Evolutionary conservation across 768 basidiomycete genomes (phyloP).

Genomic region (Kwoniella dendrophila): DNA sequence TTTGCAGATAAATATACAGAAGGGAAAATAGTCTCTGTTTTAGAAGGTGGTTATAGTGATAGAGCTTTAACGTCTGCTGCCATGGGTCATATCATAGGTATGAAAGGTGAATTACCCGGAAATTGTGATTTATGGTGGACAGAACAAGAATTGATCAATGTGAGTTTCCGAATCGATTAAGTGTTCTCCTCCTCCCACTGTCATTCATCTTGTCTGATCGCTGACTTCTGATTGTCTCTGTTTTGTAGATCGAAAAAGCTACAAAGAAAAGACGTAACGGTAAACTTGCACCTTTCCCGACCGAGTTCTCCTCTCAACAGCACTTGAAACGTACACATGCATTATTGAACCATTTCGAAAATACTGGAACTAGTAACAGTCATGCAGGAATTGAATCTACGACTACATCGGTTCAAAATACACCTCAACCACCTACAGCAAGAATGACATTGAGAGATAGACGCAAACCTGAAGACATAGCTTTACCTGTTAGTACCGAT

Average conservation of each 20-base stretch:
- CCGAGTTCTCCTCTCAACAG: conserved; percentile 31
- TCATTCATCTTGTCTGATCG: neutral
- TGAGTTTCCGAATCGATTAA: conserved; percentile 22
- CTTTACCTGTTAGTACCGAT: conserved; percentile 10
- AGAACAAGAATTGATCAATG: conserved; percentile 37
- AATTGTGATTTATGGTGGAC: conserved; percentile 39
- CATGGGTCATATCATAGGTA: conserved; percentile 76
- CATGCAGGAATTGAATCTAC: neutral
- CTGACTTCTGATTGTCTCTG: neutral
- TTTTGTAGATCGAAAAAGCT: conserved; percentile 45
- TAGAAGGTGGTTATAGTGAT: conserved; percentile 96
- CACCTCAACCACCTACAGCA: conserved; percentile 23
- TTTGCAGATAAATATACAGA: conserved; percentile 69
- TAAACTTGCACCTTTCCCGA: conserved; percentile 41
- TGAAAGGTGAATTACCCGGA: conserved; percentile 54
- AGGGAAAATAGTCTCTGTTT: conserved; percentile 78
- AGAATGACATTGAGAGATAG: conserved; percentile 46
- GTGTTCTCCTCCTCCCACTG: neutral
- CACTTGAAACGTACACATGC: conserved; percentile 40
- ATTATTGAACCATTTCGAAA: conserved; percentile 40
- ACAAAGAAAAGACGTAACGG: conserved; percentile 51
- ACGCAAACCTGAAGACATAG: conserved; percentile 23
- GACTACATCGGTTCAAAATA: conserved; percentile 26
- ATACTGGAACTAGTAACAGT: conserved; percentile 5
- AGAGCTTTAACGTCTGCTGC: conserved; percentile 79